phyloP scores from a whole-genome alignment of 2,329 filamentous ascomycete genomes.

The Aspergillus japonicus region DNA sequence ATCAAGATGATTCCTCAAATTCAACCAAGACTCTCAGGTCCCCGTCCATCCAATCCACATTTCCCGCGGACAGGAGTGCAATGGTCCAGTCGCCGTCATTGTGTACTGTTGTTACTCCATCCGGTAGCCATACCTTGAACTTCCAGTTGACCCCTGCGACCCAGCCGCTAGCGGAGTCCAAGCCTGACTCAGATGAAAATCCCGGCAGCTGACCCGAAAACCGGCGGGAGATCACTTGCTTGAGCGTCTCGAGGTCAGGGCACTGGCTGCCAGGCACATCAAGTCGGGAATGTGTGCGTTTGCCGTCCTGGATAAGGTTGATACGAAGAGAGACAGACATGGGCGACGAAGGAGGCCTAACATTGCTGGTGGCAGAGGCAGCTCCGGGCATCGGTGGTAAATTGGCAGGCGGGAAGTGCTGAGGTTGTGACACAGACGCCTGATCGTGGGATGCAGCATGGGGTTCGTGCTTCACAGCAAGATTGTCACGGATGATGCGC shows the following conservation, averaged over 20 bases:
- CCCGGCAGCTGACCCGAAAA: conserved; percentile 32
- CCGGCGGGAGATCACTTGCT: conserved; percentile 32
- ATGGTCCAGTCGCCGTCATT: conserved; percentile 47
- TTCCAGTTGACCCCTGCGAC: conserved; percentile 27
- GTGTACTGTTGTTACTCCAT: conserved; percentile 40
- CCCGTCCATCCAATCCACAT: conserved; percentile 50
- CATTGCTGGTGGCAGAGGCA: conserved; percentile 4
- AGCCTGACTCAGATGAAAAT: conserved; percentile 21
- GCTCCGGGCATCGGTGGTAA: conserved; percentile 17
- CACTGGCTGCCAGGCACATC: conserved; percentile 39
- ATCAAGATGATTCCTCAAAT: conserved; percentile 19
- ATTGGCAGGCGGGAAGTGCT: conserved; percentile 21
- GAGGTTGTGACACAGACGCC: conserved; percentile 13
- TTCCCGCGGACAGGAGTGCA: conserved; percentile 42
- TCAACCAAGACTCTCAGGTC: conserved; percentile 46
- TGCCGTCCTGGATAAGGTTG: conserved; percentile 39
- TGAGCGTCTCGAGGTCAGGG: conserved; percentile 33
- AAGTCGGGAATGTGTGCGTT: conserved; percentile 40
- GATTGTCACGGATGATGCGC: conserved; percentile 41
- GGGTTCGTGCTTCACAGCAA: conserved; percentile 26
- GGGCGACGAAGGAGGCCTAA: conserved; percentile 9
- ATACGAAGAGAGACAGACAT: conserved; percentile 35
- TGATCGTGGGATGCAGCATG: conserved; percentile 13
- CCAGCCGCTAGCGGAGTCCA: conserved; percentile 20
- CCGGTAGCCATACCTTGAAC: conserved; percentile 43